phyloP scores from a whole-genome alignment of 192 early-diverging fungal species.

The Backusella liffmaniae region DNA sequence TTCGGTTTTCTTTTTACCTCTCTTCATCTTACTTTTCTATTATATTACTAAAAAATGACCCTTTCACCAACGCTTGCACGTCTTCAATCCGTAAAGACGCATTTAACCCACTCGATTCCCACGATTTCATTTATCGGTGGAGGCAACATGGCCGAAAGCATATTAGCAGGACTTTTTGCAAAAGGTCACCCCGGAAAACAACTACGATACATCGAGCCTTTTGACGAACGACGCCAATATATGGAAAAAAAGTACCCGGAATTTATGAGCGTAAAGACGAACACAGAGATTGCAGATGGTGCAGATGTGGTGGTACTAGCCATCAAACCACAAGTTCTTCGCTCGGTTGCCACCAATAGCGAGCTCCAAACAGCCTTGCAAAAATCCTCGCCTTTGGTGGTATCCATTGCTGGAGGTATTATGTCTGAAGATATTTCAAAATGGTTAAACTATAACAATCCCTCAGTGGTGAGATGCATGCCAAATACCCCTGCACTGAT shows the following conservation, averaged over 20 bases:
- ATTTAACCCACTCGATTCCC: background rate
- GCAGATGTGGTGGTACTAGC: slow-evolving; percentile 83
- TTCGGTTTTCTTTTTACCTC: background rate
- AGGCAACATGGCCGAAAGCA: slow-evolving; percentile 95
- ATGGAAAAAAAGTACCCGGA: slow-evolving; percentile 61
- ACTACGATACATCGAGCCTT: slow-evolving; percentile 80
- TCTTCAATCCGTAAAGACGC: background rate
- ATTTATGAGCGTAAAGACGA: slow-evolving; percentile 58
- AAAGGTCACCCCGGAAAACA: slow-evolving; percentile 65
- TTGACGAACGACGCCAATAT: slow-evolving; percentile 59
- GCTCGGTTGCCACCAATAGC: slow-evolving; percentile 64
- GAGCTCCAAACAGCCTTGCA: slow-evolving; percentile 42
- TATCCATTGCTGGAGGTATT: slow-evolving; percentile 92
- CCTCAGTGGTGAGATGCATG: slow-evolving; percentile 77
- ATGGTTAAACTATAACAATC: slow-evolving; percentile 56
- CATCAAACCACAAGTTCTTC: slow-evolving; percentile 90
- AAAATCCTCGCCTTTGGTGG: slow-evolving; percentile 61
- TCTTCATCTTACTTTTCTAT: background rate
- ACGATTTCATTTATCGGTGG: slow-evolving; percentile 80
- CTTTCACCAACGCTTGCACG: background rate
- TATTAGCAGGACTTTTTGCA: slow-evolving; percentile 83
- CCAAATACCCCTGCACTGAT: slow-evolving; percentile 94
- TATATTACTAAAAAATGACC: background rate
- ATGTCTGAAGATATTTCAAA: slow-evolving; percentile 65
- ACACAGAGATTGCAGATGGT: slow-evolving; percentile 58